phyloP scores from a whole-genome alignment of 352 stramenopile species.

The Phytophthora pseudosyringae region DNA sequence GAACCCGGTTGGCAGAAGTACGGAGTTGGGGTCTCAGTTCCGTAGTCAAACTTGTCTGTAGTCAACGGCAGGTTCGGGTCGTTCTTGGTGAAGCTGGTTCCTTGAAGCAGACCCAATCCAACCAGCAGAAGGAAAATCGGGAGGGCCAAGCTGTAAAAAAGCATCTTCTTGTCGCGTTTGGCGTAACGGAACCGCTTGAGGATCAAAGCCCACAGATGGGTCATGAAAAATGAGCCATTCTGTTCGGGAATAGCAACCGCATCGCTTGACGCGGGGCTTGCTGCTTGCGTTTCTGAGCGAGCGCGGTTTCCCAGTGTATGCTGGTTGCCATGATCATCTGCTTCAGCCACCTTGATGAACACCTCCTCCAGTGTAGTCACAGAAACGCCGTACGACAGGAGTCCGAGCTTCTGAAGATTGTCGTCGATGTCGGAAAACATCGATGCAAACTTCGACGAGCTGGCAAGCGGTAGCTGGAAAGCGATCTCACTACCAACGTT shows the following conservation, averaged over 20 bases:
- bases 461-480: slow-evolving; percentile 69
- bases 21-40: slow-evolving; percentile 46
- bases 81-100: slow-evolving; percentile 38
- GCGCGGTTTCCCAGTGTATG: slow-evolving; percentile 44
- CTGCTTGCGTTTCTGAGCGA: slow-evolving; percentile 7
- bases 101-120: slow-evolving; percentile 57
- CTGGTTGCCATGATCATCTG: slow-evolving; percentile 44
- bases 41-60: slow-evolving; percentile 28
- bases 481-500: slow-evolving; percentile 78
- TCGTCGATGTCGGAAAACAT: slow-evolving; percentile 72
- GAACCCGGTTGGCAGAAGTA: slow-evolving; percentile 48
- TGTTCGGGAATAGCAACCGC: slow-evolving; percentile 5
- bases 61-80: slow-evolving; percentile 52
- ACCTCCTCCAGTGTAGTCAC: slow-evolving; percentile 89
- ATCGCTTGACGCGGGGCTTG: slow-evolving; percentile 21
- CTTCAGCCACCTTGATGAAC: slow-evolving; percentile 78
- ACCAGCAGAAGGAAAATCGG: slow-evolving; percentile 62
- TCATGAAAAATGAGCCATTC: slow-evolving; percentile 34
- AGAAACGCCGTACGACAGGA: slow-evolving; percentile 72
- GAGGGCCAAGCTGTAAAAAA: slow-evolving; percentile 62
- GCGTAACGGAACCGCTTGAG: slow-evolving; percentile 69
- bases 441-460: slow-evolving; percentile 52
- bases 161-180: slow-evolving; percentile 65
- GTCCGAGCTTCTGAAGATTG: slow-evolving; percentile 40
- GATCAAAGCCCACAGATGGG: slow-evolving; percentile 55